Conservation (phyloP, 78 protist species). For the Polysphondylium violaceum region DNA sequence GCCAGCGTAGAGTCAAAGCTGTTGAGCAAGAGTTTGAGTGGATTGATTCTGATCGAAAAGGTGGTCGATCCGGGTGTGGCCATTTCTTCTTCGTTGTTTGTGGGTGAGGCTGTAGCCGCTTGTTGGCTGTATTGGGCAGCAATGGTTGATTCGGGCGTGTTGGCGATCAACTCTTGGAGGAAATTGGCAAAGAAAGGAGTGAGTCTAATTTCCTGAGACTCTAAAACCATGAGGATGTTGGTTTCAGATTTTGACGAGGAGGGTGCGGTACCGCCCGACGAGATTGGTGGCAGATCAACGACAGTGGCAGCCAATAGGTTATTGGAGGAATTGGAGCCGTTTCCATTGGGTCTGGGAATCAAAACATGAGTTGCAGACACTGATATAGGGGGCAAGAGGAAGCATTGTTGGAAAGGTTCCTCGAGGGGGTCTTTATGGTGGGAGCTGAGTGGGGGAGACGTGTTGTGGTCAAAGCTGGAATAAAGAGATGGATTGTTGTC, state of each 20-base stretch:
- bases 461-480: slow-evolving; percentile 17
- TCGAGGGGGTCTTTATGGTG: background rate
- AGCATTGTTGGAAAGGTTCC: slow-evolving; percentile 72
- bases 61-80: slow-evolving; percentile 70
- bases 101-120: background rate
- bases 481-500: slow-evolving; percentile 33
- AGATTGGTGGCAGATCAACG: too few species aligned
- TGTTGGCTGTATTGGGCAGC: slow-evolving; percentile 13
- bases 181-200: slow-evolving; percentile 71
- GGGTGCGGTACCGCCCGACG: background rate
- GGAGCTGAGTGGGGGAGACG: background rate
- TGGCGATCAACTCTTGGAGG: slow-evolving; percentile 23
- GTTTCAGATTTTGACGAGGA: slow-evolving; percentile 47
- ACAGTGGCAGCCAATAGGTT: too few species aligned
- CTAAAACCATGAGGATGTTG: slow-evolving; percentile 43
- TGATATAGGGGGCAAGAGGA: slow-evolving; percentile 58
- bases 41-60: slow-evolving; percentile 49
- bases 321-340: background rate
- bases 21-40: slow-evolving; percentile 45
- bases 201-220: slow-evolving; percentile 48
- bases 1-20: slow-evolving; percentile 29
- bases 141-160: slow-evolving; percentile 67
- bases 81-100: background rate
- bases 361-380: slow-evolving; percentile 54
- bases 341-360: background rate